Conservation (phyloP, 2,329 filamentous ascomycete species). For the Aspergillus chevalieri region DNA sequence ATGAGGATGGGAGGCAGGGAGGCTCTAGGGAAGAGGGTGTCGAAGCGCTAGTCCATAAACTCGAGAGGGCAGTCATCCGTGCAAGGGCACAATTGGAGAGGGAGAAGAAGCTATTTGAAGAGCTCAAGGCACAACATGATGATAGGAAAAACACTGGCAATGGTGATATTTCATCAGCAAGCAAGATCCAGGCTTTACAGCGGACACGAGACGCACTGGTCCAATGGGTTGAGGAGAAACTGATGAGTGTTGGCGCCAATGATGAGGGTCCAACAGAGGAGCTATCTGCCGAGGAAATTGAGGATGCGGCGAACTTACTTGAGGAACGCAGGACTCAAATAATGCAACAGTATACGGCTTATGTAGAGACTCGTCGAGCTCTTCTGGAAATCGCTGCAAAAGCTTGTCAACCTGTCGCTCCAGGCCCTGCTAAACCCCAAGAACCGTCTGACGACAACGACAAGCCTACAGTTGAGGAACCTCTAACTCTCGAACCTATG, state of each 20-base stretch:
- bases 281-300: constrained; percentile 24
- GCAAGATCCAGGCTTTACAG: constrained; percentile 34
- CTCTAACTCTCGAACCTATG: constrained; percentile 17
- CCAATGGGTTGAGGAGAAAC: constrained; percentile 46
- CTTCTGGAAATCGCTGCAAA: constrained; percentile 31
- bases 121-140: constrained; percentile 22
- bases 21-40: constrained; percentile 14
- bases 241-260: constrained; percentile 31
- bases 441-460: constrained; percentile 10
- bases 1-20: constrained; percentile 11
- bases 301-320: constrained; percentile 22
- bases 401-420: constrained; percentile 29
- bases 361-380: constrained; percentile 30
- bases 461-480: constrained; percentile 9
- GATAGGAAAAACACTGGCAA: constrained; percentile 1
- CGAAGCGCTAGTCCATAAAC: constrained; percentile 30
- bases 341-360: constrained; percentile 29
- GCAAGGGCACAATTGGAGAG: constrained; percentile 31
- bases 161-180: constrained; percentile 7
- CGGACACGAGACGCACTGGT: constrained; percentile 45
- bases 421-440: constrained; percentile 15
- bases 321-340: constrained; percentile 29
- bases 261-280: constrained; percentile 24
- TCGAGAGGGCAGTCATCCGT: constrained; percentile 35
- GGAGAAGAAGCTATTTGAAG: constrained; percentile 30